Evolutionary conservation across 2,329 filamentous ascomycete species (phyloP), one percentile per base, ranked within the genome.

Genomic region (Colletotrichum brevisporum): DNA sequence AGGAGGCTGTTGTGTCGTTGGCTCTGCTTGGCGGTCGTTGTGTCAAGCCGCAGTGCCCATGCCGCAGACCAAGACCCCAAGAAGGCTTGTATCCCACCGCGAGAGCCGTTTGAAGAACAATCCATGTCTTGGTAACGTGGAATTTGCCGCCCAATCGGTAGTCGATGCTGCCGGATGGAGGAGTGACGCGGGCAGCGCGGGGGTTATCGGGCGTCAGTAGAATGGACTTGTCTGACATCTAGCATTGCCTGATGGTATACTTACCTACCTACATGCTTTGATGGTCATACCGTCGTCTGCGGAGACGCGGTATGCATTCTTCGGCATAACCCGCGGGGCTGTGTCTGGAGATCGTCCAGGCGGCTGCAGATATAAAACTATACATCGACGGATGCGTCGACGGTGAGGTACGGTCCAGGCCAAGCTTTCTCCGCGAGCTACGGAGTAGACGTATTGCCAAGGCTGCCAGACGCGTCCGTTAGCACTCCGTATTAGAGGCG

Each of bases 261-360:
- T 24, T 24, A 24, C 21, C 21, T 24, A 24, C 21, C n/a, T 21
- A 13, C 12, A 31, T 31, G 24, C 50, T 52, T 27, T 52, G 6
- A 31, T 31, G 5, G 6, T 59, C 39, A 36, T 47, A 9, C 50
- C 39, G 21, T 36, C 41, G 48, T 53, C 51, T 9, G 39, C 39
- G 8, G 18, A 36, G 51, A 31, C 48, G 24, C 59, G n/a, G 10
- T 26, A 41, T 47, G 36, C 55, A 61, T 56, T 67, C 45, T 27
- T 61, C 51, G 63, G 51, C 8, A 47, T 47, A n/a, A 67, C 41
- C 63, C 67, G 45, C n/a, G 36, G 36, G 55, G 51, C 45, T 51
- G 39, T 67, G 63, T 56, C 6, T 61, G 52, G 21, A 47, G 36
- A 69, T 54, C 24, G 16, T 51, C 51, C 47, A 43, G 26, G 48